Evolutionary conservation across 1,284 basidiomycete species (phyloP), one percentile per base, ranked within the genome.

Genomic region (Tilletia caries): DNA sequence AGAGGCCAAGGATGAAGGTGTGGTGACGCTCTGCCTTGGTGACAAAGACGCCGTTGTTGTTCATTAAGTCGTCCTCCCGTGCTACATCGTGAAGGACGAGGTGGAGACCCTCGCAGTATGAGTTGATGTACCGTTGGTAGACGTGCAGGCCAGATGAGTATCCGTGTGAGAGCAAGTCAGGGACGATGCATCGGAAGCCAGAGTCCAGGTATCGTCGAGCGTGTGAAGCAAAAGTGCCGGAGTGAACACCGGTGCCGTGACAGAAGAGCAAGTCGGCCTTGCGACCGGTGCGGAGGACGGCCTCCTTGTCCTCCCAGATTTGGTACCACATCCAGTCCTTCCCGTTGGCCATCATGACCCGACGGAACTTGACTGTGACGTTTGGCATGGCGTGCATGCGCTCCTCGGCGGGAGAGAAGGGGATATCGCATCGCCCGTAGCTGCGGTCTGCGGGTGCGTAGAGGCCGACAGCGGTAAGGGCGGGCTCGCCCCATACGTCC

Each of bases 271-370:
- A 75, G 66, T 80, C 79, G 3, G 76, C 79, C 15, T 69, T 66
- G 41, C 79, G 67, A n/a, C 78, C 78, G 1, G 78, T 78, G 25
- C 71, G 67, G 20, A 67, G 69, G 41, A 71, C 41, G 2, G 75
- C 75, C 10, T 73, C 65, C 8, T 76, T 72, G 60, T 81, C 77
- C 44, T 80, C 76, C 80, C 80, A 82, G 1, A 82, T 71, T 60
- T 82, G 80, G 70, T 82, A 82, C 80, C 80, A 82, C 12, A 76
- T 75, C 71, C 74, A 80, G 75, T 80, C 78, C 65, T 79, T 79
- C 5, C 74, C 73, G 67, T 81, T 81, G 10, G 72, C 73, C 65
- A 79, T 71, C 71, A 79, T 73, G 23, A 74, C 73, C 52, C 76
- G 76, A 67, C 77, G 74, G 58, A 80, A 82, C 18, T 71, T 70